Conservation (phyloP, 2,329 filamentous ascomycete genomes). For the Colletotrichum sp. region DNA sequence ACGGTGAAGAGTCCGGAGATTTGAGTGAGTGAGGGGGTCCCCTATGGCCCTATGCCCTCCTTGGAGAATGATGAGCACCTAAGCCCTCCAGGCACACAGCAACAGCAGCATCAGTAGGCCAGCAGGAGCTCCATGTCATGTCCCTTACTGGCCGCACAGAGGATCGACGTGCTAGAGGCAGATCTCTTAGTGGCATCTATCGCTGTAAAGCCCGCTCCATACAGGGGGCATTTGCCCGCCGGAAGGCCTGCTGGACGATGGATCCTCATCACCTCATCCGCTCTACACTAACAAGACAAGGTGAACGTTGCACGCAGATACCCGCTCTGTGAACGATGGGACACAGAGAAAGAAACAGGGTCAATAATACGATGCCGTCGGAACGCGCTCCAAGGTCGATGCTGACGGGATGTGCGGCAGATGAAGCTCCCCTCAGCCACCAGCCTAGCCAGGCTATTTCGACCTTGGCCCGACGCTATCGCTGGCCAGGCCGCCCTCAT, state of each 20-base stretch:
- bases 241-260: not conserved
- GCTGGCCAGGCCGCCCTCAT: not conserved
- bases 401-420: not conserved
- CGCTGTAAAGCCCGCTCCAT: not conserved
- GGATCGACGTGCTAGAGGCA: slow-evolving; percentile 14
- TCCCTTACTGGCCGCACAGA: not conserved
- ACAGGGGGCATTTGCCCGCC: not conserved
- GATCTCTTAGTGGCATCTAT: slow-evolving; percentile 14
- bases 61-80: not conserved
- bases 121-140: not conserved
- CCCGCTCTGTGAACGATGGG: not conserved
- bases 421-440: not conserved
- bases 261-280: not conserved
- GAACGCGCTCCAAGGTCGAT: not conserved
- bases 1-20: not conserved
- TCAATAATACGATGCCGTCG: not conserved
- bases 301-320: not conserved
- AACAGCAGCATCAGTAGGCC: not conserved
- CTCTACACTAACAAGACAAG: not conserved
- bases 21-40: not conserved
- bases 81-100: not conserved
- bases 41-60: not conserved
- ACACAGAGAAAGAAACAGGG: not conserved
- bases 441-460: not conserved
- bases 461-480: not conserved